Evolutionary conservation across 768 basidiomycete species (phyloP).

Genomic region (Daedaleopsis nitida): DNA sequence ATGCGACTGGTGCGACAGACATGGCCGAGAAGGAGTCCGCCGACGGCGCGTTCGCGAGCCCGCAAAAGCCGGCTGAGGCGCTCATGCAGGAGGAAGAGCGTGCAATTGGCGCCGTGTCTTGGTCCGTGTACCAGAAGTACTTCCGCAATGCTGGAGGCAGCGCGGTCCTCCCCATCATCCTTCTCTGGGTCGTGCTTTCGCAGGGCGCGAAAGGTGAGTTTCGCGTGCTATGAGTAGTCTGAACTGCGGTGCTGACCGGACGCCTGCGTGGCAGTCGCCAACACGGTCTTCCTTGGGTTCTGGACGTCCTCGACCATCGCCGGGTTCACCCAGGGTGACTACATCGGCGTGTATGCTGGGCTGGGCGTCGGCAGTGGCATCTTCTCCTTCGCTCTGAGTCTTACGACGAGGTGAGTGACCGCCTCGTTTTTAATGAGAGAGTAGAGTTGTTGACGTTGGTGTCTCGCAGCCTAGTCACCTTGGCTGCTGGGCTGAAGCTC

Average conservation of each 20-base stretch:
- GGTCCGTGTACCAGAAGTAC: conserved; percentile 38
- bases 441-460: background rate
- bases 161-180: conserved; percentile 42
- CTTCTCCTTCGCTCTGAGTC: conserved; percentile 50
- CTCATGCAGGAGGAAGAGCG: conserved; percentile 41
- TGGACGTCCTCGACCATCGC: conserved; percentile 63
- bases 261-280: conserved; percentile 46
- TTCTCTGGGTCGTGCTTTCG: conserved; percentile 44
- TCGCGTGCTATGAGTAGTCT: background rate
- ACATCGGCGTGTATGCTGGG: conserved; percentile 61
- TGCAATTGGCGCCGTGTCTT: conserved; percentile 38
- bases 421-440: background rate
- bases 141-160: conserved; percentile 38
- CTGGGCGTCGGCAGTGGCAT: conserved; percentile 52
- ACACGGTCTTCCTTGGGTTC: conserved; percentile 70
- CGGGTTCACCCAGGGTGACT: conserved; percentile 60
- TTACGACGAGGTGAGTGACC: conserved; percentile 49
- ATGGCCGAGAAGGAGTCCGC: conserved; percentile 21
- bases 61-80: conserved; percentile 16
- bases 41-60: conserved; percentile 30
- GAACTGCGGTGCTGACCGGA: background rate
- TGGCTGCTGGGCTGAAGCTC: conserved; percentile 42
- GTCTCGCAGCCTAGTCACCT: conserved; percentile 30
- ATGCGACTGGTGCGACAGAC: conserved; percentile 31
- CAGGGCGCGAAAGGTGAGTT: conserved; percentile 54